Evolutionary conservation across 108 stramenopile genomes (phyloP), one percentile per base, ranked within the genome.

Genomic region (Schizochytrium sp.): DNA sequence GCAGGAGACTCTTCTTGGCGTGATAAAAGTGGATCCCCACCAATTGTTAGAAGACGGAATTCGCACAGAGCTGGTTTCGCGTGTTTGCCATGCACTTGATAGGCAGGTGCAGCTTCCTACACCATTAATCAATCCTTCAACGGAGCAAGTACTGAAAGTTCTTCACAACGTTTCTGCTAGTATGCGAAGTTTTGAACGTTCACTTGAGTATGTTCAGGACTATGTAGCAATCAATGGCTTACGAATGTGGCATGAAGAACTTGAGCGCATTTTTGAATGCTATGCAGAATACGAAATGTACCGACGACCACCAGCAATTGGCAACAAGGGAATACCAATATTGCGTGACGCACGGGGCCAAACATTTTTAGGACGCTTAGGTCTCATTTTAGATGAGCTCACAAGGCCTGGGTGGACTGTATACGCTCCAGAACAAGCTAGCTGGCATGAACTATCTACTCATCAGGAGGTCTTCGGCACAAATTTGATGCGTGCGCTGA

Each of bases 141-240:
- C n/a, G 7, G 49, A 46, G n/a, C n/a, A 17, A 15, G 15, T 89
- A 46, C 17, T 46, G 46, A 10, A 89, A 50, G 12, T 12, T 12
- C 88, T 89, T 4, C 42, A 89, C 7, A 88, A 88, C 40, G 55
- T 92, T 40, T 72, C 88, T 4, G 76, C 83, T 15, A 91, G 92
- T 4, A 56, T 95, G 87, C 90, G 94, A 61, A 92, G 90, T 19
- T 91, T 94, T 73, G 61, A 89, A 58, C 53, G 42, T 45, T 89
- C 93, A 47, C 87, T 95, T 13, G 91, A 94, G 83, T 95, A 93
- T 87, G 56, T 94, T 13, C 94, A 94, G 89, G 95, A 95, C 89
- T 95, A 93, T 87, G 87, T 93, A 55, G 91, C 56, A 56, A 89
- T 95, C 42, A 47, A 93, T 46, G 94, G 95, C 57, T 91, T 94